Conservation (phyloP, 345 rosid species). For the Brassica incana region DNA sequence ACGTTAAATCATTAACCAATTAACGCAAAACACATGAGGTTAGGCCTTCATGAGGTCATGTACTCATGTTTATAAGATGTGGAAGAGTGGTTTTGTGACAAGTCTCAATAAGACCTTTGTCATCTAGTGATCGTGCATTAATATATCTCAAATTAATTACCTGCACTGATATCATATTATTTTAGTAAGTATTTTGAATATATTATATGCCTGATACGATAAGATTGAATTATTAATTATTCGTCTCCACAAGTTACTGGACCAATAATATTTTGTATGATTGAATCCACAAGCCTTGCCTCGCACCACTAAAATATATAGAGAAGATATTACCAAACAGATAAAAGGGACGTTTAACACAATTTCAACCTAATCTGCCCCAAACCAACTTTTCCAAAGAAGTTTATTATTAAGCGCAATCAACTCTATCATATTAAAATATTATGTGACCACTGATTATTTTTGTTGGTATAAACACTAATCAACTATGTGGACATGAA, state of each 20-base stretch:
- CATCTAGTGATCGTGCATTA: background rate
- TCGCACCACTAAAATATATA: conserved; percentile 20
- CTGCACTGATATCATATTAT: background rate
- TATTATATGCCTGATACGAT: conserved; percentile 5
- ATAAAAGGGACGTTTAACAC: conserved; percentile 38
- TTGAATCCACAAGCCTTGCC: conserved; percentile 21
- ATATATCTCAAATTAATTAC: background rate
- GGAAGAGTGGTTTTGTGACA: conserved; percentile 9
- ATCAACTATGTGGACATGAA: background rate
- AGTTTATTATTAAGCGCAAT: conserved; percentile 2
- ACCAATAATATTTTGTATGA: background rate
- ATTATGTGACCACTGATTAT: conserved; percentile 15
- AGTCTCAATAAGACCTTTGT: background rate
- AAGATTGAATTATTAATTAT: background rate
- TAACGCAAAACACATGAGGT: conserved; percentile 5
- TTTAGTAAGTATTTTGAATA: background rate
- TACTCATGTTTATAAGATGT: conserved; percentile 10
- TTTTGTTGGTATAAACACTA: conserved; percentile 12
- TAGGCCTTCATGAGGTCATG: background rate
- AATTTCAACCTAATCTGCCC: conserved; percentile 32
- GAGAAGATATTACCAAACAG: conserved; percentile 20
- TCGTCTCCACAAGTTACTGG: conserved; percentile 23
- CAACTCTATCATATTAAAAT: background rate
- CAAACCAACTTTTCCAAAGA: background rate
- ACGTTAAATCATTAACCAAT: conserved; percentile 8